Base-by-base conservation (phyloP, 2,329 filamentous ascomycete genomes). In the Penicillium freii region DNA sequence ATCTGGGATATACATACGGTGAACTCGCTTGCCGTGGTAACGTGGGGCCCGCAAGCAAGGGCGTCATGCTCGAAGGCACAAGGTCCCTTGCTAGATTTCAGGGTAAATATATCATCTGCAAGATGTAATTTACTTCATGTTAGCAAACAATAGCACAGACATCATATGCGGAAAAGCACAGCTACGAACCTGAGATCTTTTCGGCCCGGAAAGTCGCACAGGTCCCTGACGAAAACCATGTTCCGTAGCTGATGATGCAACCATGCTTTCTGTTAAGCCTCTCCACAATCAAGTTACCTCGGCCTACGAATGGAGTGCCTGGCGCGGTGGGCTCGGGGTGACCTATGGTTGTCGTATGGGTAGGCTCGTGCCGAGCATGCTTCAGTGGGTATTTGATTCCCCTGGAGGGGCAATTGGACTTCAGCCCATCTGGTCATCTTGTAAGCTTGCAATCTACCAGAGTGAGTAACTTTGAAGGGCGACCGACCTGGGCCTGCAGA, bases 361-460 rank as follows among this genome's bases (percentile, higher is more conserved):
- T 71, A 29, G 77, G 67, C n/a, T 71, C 43, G 64, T 68, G 29
- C 66, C 71, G 50, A 66, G 76, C 5, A 70, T 74, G 66, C 72
- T 89, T 89, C 27, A 85, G 86, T 10, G 84, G 75, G 70, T 90
- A 90, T 62, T 81, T 82, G 69, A 91, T 84, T 4, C 84, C 84
- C 0, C 72, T 80, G 44, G 73, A 69, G 0, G 88, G 85, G 69
- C 89, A 92, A 51, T 81, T 84, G 45, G 85, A 85, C 53, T 80
- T 82, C 13, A 81, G 80, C 39, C 86, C 83, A 63, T 85, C 82
- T 56, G 73, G 34, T 15, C 36, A 2, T 21, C 29, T 25, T 13
- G n/a, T 15, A 17, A 43, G 50, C 39, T 23, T 52, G 21, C 3
- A 1, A 25, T 34, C 10, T 19, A 52, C 4, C 7, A 27, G 3